Percentiles rank a stretch among this genome's conserved stretches.
phyloP scores from a whole-genome alignment of 1,284 basidiomycete genomes.

The Tranzscheliella williamsii region DNA sequence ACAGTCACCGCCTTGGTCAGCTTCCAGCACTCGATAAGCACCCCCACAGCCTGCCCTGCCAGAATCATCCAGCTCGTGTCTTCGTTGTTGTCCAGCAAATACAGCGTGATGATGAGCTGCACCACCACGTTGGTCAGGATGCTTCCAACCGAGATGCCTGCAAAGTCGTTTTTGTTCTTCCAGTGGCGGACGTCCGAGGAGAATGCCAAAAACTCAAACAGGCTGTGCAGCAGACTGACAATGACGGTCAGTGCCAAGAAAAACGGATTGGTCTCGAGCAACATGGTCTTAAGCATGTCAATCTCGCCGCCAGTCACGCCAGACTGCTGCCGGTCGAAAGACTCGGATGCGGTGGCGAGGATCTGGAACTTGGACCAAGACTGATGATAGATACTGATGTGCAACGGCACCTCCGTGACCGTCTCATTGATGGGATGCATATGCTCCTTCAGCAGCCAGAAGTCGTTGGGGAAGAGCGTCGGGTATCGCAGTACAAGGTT shows the following conservation, averaged over 20 bases:
- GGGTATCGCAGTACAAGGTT: constrained; percentile 63
- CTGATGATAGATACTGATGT: constrained; percentile 80
- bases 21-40: constrained; percentile 95
- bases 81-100: constrained; percentile 90
- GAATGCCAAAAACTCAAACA: constrained; percentile 65
- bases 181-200: constrained; percentile 86
- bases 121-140: constrained; percentile 90
- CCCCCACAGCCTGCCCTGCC: constrained; percentile 74
- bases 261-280: constrained; percentile 82
- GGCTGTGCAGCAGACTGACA: constrained; percentile 81
- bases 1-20: constrained; percentile 77
- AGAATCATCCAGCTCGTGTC: constrained; percentile 96
- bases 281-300: constrained; percentile 45
- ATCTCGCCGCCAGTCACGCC: constrained; percentile 74
- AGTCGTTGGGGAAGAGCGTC: constrained; percentile 89
- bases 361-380: constrained; percentile 59
- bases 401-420: constrained; percentile 69
- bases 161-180: constrained; percentile 77
- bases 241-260: constrained; percentile 74
- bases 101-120: constrained; percentile 78
- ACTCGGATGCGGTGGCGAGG: constrained; percentile 61
- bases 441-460: constrained; percentile 67
- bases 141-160: constrained; percentile 66
- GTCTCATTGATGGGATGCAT: constrained; percentile 61
- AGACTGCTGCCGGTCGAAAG: constrained; percentile 70